phyloP scores from a whole-genome alignment of 148 eudicot genomes.

The Fagopyrum esculentum region DNA sequence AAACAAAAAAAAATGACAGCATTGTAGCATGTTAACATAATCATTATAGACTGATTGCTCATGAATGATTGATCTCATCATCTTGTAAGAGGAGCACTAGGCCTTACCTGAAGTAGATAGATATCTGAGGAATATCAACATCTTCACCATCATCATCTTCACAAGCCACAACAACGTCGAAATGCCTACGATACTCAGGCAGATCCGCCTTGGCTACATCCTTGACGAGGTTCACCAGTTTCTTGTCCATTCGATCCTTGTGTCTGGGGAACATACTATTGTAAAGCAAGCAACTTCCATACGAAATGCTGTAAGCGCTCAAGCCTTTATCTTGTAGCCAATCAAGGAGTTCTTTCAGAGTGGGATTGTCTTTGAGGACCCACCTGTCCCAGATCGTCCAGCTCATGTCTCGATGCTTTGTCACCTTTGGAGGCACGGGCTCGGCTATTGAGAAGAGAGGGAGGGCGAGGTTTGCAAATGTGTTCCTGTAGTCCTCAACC shows the following conservation, averaged over 20 bases:
- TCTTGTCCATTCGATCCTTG: constrained; percentile 45
- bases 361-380: constrained; percentile 38
- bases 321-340: constrained; percentile 61
- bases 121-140: constrained; percentile 52
- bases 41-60: background rate
- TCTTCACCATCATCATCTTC: constrained; percentile 52
- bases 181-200: constrained; percentile 36
- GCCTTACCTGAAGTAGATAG: constrained; percentile 36
- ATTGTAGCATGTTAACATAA: no score
- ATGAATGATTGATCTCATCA: background rate
- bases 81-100: background rate
- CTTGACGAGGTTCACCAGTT: constrained; percentile 41
- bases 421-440: constrained; percentile 55
- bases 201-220: constrained; percentile 49
- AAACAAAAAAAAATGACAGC: no score
- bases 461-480: constrained; percentile 56
- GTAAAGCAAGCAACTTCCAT: constrained; percentile 58
- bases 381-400: constrained; percentile 70
- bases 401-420: constrained; percentile 55
- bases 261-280: constrained; percentile 55
- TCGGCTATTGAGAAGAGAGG: constrained; percentile 56
- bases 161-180: constrained; percentile 52
- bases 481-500: constrained; percentile 56
- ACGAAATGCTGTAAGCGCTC: constrained; percentile 61
- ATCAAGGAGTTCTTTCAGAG: constrained; percentile 47